phyloP scores from a whole-genome alignment of 2,329 filamentous ascomycete genomes.

The Colletotrichum aenigma region DNA sequence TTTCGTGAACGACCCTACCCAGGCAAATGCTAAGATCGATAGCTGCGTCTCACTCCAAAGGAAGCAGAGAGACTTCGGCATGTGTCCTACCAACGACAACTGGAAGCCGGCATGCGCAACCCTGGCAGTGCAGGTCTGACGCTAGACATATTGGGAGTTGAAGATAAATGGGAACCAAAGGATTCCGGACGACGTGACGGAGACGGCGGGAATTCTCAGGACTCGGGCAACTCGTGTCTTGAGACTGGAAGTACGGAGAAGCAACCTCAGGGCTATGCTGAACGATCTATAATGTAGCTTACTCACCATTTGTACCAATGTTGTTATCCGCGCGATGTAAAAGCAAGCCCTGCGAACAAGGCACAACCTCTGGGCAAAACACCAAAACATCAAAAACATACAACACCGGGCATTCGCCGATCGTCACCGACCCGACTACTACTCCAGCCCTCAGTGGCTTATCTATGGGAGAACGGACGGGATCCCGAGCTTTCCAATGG shows the following conservation, averaged over 20 bases:
- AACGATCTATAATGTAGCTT: neutral
- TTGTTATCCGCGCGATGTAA: neutral
- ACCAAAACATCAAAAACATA: neutral
- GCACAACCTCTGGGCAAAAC: neutral
- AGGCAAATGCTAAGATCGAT: neutral
- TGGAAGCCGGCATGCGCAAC: slow-evolving; percentile 55
- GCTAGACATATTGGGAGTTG: slow-evolving; percentile 42
- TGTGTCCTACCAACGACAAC: slow-evolving; percentile 60
- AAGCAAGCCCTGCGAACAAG: neutral
- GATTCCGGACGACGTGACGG: neutral
- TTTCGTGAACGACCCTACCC: neutral
- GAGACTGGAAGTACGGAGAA: neutral
- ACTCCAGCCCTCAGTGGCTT: neutral
- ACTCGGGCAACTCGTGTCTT: neutral
- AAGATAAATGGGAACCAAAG: slow-evolving; percentile 18
- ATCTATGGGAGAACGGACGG: neutral
- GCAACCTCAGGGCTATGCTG: neutral
- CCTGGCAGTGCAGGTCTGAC: slow-evolving; percentile 53
- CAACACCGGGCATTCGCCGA: neutral
- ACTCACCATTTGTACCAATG: neutral
- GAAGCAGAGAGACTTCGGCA: slow-evolving; percentile 58
- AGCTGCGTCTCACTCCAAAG: slow-evolving; percentile 56
- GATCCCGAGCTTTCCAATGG: neutral
- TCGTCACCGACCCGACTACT: neutral
- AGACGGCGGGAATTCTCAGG: neutral